Percentiles rank a stretch among this genome's conserved stretches.
phyloP scores from a whole-genome alignment of 2,329 filamentous ascomycete genomes.

The Cladosporium halotolerans region DNA sequence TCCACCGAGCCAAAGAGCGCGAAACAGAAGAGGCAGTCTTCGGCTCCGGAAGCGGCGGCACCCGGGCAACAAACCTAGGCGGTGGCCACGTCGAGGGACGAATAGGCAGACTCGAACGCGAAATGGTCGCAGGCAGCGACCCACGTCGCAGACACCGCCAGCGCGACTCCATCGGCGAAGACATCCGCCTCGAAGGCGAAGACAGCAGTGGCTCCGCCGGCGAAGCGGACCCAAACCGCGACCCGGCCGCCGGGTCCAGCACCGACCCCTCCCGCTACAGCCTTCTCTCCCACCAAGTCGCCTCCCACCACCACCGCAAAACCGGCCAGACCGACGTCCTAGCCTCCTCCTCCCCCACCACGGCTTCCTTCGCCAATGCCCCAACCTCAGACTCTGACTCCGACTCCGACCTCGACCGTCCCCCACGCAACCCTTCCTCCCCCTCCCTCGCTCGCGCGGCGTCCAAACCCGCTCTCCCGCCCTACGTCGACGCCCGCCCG shows the following conservation, averaged over 20 bases:
- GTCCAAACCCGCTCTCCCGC: constrained; percentile 37
- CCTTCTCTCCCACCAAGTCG: background rate
- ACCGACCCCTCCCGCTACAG: background rate
- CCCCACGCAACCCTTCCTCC: background rate
- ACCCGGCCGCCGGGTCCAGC: constrained; percentile 21
- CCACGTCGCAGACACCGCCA: constrained; percentile 19
- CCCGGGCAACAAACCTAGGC: constrained; percentile 17
- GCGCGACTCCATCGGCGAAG: constrained; percentile 1
- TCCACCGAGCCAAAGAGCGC: constrained; percentile 53
- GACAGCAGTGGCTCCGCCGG: constrained; percentile 43
- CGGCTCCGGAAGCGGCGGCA: constrained; percentile 25
- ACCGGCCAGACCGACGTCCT: constrained; percentile 22
- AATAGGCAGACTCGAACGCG: constrained; percentile 49
- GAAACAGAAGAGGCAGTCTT: constrained; percentile 42
- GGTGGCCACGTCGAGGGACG: constrained; percentile 45
- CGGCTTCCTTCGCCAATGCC: constrained; percentile 8
- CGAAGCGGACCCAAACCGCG: constrained; percentile 33
- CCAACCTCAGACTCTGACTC: constrained; percentile 14
- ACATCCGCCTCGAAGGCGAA: constrained; percentile 18
- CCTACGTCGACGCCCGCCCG: constrained; percentile 50
- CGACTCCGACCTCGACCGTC: constrained; percentile 25
- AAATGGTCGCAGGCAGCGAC: constrained; percentile 32
- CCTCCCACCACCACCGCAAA: constrained; percentile 19
- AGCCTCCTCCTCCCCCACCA: constrained; percentile 6
- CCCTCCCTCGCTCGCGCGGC: background rate